Evolutionary conservation across 2,329 filamentous ascomycete genomes (phyloP), one percentile per base, ranked within the genome.

Genomic region (Pezicula neosporulosa): DNA sequence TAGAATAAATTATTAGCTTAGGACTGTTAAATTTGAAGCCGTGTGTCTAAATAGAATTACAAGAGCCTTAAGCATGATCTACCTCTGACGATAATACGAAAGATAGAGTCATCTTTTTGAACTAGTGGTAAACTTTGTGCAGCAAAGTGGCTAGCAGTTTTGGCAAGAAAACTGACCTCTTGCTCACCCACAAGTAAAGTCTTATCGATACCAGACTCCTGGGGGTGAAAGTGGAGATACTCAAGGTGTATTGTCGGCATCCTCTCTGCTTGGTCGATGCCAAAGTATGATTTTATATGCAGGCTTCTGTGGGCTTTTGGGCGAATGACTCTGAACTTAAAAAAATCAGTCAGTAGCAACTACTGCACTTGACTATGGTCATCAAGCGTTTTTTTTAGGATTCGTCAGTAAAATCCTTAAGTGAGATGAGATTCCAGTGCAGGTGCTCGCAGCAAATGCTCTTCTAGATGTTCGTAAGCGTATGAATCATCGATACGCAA

Each of bases 281-380:
- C 24, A 21, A 9, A 13, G 39, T 43, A 21, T 43, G 8, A 15
- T 19, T 16, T 21, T 43, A 1, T 19, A 3, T 43, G 30, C 8
- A 52, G 50, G 45, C 50, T 24, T 72, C 72, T 1, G 60, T 75
- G 18, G 70, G 71, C 6, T 63, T 65, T 8, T 74, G 72, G 72
- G 63, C 64, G 37, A 62, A 55, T 6, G 68, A 72, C 51, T 54
- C 56, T 24, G 60, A 60, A 43, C 46, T 69, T 35, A 72, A 72
- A 49, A 55, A 65, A 43, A 56, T 66, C n/a, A 65, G 65, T 36
- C 39, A 42, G 35, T 59, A 51, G 36, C 41, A 43, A 43, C 18
- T 43, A 13, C 24, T 43, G 41, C 41, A 46, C 33, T 12, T 33
- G 24, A 46, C 27, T 4, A 30, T 36, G 15, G 3, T n/a, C 28